Conservation (phyloP, 768 basidiomycete genomes). For the Amanita molliuscula region DNA sequence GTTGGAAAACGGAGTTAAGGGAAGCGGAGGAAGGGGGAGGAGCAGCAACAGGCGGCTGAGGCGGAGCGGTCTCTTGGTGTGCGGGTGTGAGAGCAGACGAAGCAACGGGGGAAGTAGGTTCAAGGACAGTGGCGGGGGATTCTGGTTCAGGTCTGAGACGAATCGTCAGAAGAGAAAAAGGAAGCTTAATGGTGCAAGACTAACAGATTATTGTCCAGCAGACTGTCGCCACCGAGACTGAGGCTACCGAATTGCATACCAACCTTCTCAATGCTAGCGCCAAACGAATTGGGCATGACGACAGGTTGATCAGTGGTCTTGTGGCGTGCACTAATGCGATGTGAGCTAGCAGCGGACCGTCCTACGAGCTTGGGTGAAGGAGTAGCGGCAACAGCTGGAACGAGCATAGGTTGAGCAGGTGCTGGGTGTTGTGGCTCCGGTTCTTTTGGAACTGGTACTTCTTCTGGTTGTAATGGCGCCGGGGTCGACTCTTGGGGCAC, state of each 20-base stretch:
- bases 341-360: constrained; percentile 41
- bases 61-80: constrained; percentile 17
- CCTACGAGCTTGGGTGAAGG: constrained; percentile 42
- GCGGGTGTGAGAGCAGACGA: constrained; percentile 22
- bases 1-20: constrained; percentile 37
- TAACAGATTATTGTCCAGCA: constrained; percentile 44
- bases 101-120: constrained; percentile 6
- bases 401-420: constrained; percentile 16
- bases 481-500: not conserved
- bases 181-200: constrained; percentile 16
- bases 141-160: constrained; percentile 23
- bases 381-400: constrained; percentile 27
- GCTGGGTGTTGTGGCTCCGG: constrained; percentile 22
- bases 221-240: constrained; percentile 58
- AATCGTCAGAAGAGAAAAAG: constrained; percentile 7
- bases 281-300: constrained; percentile 66
- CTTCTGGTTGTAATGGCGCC: not conserved
- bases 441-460: not conserved
- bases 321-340: constrained; percentile 51
- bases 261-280: constrained; percentile 58
- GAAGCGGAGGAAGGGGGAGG: constrained; percentile 27
- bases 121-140: constrained; percentile 16
- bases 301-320: constrained; percentile 74
- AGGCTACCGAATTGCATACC: constrained; percentile 89
- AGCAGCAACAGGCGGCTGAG: constrained; percentile 28